phyloP scores from a whole-genome alignment of 805 yeast genomes.

The Candida rishiriensis region DNA sequence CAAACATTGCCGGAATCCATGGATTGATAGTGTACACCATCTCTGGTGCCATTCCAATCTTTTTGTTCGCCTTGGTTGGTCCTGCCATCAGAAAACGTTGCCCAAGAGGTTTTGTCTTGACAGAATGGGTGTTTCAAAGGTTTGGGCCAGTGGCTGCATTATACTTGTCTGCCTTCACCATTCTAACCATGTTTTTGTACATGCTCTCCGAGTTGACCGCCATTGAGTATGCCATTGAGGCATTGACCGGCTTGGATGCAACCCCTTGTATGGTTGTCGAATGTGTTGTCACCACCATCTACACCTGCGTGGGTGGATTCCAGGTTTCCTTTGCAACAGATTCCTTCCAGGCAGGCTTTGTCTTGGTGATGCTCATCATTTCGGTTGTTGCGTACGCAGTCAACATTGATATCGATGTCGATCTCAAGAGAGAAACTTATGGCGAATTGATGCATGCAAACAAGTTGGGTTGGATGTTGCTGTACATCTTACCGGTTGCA shows the following conservation, averaged over 20 bases:
- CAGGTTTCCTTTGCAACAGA: conserved; percentile 85
- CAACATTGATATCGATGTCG: conserved; percentile 57
- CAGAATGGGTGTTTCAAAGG: conserved; percentile 90
- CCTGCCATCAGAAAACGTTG: conserved; percentile 74
- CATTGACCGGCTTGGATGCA: conserved; percentile 75
- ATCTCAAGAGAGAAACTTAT: conserved; percentile 56
- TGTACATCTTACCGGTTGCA: conserved; percentile 81
- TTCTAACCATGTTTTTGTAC: conserved; percentile 78
- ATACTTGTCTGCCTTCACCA: conserved; percentile 75
- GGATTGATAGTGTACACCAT: conserved; percentile 79
- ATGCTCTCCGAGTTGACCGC: conserved; percentile 88
- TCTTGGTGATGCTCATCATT: conserved; percentile 60
- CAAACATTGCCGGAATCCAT: conserved; percentile 80
- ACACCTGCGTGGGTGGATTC: conserved; percentile 88
- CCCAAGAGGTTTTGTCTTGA: conserved; percentile 86
- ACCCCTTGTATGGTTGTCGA: conserved; percentile 80
- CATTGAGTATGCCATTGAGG: conserved; percentile 66
- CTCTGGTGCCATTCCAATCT: conserved; percentile 78
- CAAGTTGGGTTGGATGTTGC: conserved; percentile 81
- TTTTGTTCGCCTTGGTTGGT: conserved; percentile 77
- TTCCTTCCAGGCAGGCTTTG: conserved; percentile 74
- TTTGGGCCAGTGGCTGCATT: conserved; percentile 71
- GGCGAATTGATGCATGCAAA: conserved; percentile 61
- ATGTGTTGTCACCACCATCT: conserved; percentile 80
- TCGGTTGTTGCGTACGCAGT: conserved; percentile 78